Base-by-base conservation (phyloP, 306 rosid species). In the Potentilla sterilis region DNA sequence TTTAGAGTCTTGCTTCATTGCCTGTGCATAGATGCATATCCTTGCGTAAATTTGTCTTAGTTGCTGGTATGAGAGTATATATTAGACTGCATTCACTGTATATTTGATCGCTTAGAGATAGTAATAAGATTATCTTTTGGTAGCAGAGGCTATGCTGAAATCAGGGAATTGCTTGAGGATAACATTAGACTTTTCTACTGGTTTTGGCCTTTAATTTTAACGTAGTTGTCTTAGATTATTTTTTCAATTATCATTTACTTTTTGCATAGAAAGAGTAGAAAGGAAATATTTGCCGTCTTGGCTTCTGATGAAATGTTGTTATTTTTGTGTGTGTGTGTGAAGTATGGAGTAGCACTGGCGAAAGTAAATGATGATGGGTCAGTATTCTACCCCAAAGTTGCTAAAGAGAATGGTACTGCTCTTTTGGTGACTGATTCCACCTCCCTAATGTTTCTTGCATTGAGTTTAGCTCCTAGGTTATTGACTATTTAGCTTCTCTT, bases 291-390 rank as follows among this genome's bases (percentile, higher is more conserved):
- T 22, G n/a, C 51, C 5, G 63, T 24, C 22, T 42, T 43, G 48
- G 62, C 49, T 58, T 69, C 34, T 76, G 62, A 79, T 38, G 71
- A 41, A n/a, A 57, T 49, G 2, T 49, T 49, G 55, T 55, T 35
- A 51, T 64, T 46, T 52, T 69, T 72, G 47, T 70, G 7, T 51
- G 6, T 51, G 6, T 11, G 0, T 21, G 34, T 82, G 75, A 81
- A 93, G 96, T 82, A 86, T 87, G 97, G 97, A 75, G 85, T 89
- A 61, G 65, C 92, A 75, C 87, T 93, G 61, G 85, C 91, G 90
- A 90, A 88, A 80, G 90, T 93, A 63, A 90, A 93, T 82, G 81
- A 71, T 73, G 93, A 93, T 41, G 98, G 97, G 43, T 78, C 98
- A 7, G 70, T 91, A 84, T 77, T 92, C 35, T 88, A 84, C 80